These are phyloP conservation scores for Suillus hirtellus DNA, from an alignment of 768 basidiomycete species.

Conservation along the genomic window DNA sequence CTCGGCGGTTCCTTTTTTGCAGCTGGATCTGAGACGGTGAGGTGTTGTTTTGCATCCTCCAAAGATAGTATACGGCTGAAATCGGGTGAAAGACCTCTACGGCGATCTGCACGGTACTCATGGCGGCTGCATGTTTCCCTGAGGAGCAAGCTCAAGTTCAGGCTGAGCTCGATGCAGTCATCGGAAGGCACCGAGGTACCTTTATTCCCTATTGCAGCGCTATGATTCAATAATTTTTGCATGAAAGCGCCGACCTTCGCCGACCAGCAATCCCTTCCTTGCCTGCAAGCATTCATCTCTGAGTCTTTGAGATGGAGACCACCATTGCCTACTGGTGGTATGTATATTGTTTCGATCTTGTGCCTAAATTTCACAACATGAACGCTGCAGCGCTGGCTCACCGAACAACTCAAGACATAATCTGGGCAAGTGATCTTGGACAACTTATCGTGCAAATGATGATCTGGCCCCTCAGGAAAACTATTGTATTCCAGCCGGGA, in stretches of 20 bases:
- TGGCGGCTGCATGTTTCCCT: neutral
- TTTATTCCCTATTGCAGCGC: neutral
- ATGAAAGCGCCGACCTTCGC: neutral
- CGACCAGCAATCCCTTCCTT: neutral
- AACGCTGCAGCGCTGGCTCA: neutral
- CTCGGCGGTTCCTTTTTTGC: neutral
- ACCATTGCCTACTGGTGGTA: neutral
- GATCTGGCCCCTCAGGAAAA: neutral
- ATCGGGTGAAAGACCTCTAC: neutral
- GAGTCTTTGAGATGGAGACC: slow-evolving; percentile 1
- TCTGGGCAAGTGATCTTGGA: neutral
- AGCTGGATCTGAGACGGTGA: neutral
- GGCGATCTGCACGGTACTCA: neutral
- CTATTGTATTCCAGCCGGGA: neutral
- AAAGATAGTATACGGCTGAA: neutral
- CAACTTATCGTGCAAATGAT: neutral
- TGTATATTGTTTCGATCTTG: neutral
- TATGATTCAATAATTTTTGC: neutral
- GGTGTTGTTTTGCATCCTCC: neutral
- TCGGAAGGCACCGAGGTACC: neutral
- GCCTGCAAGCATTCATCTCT: neutral
- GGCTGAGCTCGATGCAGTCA: neutral
- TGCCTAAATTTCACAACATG: neutral
- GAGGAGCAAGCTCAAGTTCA: neutral
- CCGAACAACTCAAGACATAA: neutral